Evolutionary conservation across 108 stramenopile species (phyloP).

Genomic region (Skeletonema costatum): DNA sequence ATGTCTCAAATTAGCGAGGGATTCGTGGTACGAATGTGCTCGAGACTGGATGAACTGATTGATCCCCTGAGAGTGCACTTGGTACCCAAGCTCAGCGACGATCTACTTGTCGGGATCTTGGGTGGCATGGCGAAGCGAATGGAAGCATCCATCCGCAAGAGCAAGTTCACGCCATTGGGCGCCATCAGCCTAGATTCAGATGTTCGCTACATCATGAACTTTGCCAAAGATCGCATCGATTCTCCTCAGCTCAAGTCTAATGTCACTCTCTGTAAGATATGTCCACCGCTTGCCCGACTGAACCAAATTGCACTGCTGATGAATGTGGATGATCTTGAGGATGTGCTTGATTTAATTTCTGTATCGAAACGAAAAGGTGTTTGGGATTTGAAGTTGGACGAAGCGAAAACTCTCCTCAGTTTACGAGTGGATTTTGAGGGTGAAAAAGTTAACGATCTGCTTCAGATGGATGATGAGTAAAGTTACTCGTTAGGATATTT

Average conservation of each 20-base stretch:
- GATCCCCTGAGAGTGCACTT: constrained; percentile 68
- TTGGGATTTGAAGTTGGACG: constrained; percentile 87
- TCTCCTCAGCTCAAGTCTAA: constrained; percentile 64
- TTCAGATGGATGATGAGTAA: constrained; percentile 48
- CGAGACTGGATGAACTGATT: constrained; percentile 70
- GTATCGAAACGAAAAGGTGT: constrained; percentile 78
- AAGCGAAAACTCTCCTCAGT: constrained; percentile 67
- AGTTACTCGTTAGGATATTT: no score
- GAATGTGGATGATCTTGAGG: constrained; percentile 87
- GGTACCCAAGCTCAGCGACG: constrained; percentile 71
- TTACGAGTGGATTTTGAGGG: constrained; percentile 81
- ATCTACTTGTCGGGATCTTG: constrained; percentile 64
- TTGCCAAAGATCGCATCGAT: constrained; percentile 67
- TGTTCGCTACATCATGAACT: constrained; percentile 76
- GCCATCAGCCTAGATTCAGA: constrained; percentile 85
- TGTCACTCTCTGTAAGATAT: constrained; percentile 64
- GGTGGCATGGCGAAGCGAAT: constrained; percentile 76
- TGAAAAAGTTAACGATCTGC: constrained; percentile 69
- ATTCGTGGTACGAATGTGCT: constrained; percentile 71
- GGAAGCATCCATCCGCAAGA: constrained; percentile 77
- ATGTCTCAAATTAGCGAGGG: constrained; percentile 82
- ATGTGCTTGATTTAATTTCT: constrained; percentile 80
- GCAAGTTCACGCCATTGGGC: constrained; percentile 79
- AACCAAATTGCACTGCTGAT: constrained; percentile 76
- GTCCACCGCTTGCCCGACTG: constrained; percentile 72